A percentile compares a stretch with the other conserved stretches of the same genome.
These are phyloP conservation scores for Phlyctochytrium planicorne DNA, from an alignment of 192 early-diverging fungal species.

Conservation along the genomic window DNA sequence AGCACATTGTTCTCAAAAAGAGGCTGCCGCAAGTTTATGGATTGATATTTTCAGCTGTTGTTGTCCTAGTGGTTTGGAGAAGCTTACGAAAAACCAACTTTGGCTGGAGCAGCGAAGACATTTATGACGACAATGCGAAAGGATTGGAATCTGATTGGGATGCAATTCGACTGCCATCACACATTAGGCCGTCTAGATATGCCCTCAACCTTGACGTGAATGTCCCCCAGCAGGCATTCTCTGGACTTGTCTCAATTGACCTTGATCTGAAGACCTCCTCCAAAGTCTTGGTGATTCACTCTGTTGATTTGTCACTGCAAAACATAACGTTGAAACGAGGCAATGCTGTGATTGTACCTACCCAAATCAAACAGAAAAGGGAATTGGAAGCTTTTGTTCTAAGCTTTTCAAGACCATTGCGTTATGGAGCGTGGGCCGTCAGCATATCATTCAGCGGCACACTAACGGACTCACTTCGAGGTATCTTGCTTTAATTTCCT, in stretches of 20 bases:
- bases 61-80: neutral
- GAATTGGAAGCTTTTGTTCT: conserved; percentile 14
- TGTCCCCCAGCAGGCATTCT: neutral
- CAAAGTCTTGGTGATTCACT: conserved; percentile 3
- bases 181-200: neutral
- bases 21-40: neutral
- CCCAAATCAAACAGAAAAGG: neutral
- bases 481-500: conserved; percentile 81
- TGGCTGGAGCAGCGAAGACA: neutral
- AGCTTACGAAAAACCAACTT: neutral
- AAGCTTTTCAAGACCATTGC: conserved; percentile 3
- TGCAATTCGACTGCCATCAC: neutral
- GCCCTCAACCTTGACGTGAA: neutral
- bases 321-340: neutral
- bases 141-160: neutral
- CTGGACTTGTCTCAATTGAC: neutral
- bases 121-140: neutral
- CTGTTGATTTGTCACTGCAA: neutral
- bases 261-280: neutral
- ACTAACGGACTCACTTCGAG: conserved; percentile 61
- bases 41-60: neutral
- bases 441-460: conserved; percentile 31
- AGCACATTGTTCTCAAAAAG: neutral
- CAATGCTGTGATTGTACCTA: neutral
- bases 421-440: conserved; percentile 12